Evolutionary conservation across 371 early-diverging fungal species (phyloP).

Genomic region (Haplosporangium sp.): DNA sequence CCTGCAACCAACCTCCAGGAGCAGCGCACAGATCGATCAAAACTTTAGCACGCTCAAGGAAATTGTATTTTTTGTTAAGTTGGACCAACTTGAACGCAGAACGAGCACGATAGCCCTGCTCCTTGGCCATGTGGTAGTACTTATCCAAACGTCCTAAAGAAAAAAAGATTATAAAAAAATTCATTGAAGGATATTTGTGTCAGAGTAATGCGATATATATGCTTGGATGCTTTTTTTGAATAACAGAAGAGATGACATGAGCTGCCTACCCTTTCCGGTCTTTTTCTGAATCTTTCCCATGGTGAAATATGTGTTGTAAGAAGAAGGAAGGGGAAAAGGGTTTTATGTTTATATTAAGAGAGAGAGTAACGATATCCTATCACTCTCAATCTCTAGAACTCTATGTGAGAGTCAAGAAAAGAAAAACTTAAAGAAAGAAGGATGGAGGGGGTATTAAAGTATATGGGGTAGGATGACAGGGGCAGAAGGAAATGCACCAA

Average conservation of each 20-base stretch:
- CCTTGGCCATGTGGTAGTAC: slow-evolving; percentile 99
- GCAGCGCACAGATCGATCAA: slow-evolving; percentile 99
- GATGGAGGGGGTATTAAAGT: background rate
- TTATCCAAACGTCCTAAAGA: slow-evolving; percentile 96
- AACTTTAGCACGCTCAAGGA: slow-evolving; percentile 91
- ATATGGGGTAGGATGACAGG: background rate
- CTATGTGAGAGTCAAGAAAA: background rate
- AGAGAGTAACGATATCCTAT: slow-evolving; percentile 1
- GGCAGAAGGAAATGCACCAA: slow-evolving; percentile 5
- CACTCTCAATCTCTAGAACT: background rate
- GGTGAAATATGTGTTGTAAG: slow-evolving; percentile 14
- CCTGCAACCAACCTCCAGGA: slow-evolving; percentile 99
- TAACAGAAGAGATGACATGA: background rate
- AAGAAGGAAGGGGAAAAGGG: slow-evolving; percentile 3
- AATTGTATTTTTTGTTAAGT: slow-evolving; percentile 98
- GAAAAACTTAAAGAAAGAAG: background rate
- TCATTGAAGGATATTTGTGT: background rate
- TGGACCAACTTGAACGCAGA: slow-evolving; percentile 99
- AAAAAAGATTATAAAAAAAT: background rate
- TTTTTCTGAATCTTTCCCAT: slow-evolving; percentile 59
- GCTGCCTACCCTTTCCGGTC: slow-evolving; percentile 57
- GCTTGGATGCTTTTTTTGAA: background rate
- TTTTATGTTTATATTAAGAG: background rate
- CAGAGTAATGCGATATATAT: background rate
- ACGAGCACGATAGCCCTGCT: slow-evolving; percentile 99